A percentile compares a stretch with the other conserved stretches of the same genome.
Conservation (phyloP, 768 basidiomycete genomes). For the Hypholoma fasciculare region DNA sequence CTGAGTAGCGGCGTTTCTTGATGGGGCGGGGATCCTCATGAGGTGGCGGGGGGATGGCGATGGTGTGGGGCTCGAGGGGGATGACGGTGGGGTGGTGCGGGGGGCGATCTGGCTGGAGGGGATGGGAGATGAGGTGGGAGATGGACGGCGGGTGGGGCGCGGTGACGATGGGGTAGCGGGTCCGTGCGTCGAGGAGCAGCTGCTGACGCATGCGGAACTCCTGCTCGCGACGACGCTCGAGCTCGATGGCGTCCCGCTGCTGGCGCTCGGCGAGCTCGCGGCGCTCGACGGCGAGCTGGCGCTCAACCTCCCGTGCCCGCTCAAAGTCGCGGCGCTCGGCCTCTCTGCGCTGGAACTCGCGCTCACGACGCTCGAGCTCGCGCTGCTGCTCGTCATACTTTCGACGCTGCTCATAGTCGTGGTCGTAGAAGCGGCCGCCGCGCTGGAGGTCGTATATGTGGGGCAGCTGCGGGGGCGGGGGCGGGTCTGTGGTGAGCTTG, state of each 20-base stretch:
- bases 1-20: constrained; percentile 47
- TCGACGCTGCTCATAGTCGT: neutral
- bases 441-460: constrained; percentile 4
- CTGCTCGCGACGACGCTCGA: constrained; percentile 17
- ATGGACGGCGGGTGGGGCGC: constrained; percentile 20
- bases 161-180: constrained; percentile 15
- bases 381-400: constrained; percentile 13
- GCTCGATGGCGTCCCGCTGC: constrained; percentile 8
- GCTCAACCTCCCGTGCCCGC: constrained; percentile 1
- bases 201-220: constrained; percentile 7
- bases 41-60: constrained; percentile 13
- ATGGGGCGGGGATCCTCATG: constrained; percentile 26
- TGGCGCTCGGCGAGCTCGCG: constrained; percentile 8
- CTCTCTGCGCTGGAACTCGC: constrained; percentile 1
- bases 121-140: constrained; percentile 21
- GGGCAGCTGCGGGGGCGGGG: constrained; percentile 7
- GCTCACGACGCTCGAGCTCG: constrained; percentile 15
- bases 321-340: constrained; percentile 5
- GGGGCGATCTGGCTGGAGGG: neutral
- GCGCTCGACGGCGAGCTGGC: neutral
- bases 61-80: constrained; percentile 15
- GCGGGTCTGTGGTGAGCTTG: constrained; percentile 36
- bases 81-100: constrained; percentile 13
- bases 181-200: neutral
- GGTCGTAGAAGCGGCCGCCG: neutral